These are phyloP conservation scores for Capsicum rhomboideum DNA, from an alignment of 257 asterid species.

Conservation along the genomic window DNA sequence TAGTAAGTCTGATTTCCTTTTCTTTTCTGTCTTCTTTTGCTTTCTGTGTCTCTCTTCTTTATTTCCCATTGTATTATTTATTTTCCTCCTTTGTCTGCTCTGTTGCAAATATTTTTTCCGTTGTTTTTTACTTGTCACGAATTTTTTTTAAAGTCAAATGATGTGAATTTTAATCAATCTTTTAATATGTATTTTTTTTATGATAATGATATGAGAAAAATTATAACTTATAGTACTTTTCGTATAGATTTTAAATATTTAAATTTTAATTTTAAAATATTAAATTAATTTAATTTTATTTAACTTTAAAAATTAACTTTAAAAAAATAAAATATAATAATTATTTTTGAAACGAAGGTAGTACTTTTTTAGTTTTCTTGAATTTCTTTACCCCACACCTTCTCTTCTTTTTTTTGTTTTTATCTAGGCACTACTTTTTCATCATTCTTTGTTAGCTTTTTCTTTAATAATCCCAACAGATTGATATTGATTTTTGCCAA, in stretches of 20 bases:
- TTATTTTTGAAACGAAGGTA: too few species aligned
- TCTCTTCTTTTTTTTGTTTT: slow-evolving; percentile 12
- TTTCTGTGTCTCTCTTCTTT: neutral
- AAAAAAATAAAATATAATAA: too few species aligned
- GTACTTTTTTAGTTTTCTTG: slow-evolving; percentile 21
- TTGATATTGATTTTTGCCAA: slow-evolving; percentile 15
- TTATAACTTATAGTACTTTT: too few species aligned
- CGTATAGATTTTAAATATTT: too few species aligned
- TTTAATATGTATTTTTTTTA: too few species aligned
- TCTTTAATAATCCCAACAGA: slow-evolving; percentile 37
- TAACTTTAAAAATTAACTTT: too few species aligned
- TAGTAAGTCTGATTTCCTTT: neutral
- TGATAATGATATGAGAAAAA: too few species aligned
- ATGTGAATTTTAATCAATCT: too few species aligned
- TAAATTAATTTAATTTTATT: too few species aligned
- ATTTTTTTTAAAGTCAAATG: too few species aligned
- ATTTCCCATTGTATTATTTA: neutral
- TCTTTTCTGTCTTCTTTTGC: neutral
- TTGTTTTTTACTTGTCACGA: slow-evolving; percentile 16
- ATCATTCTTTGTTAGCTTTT: slow-evolving; percentile 56
- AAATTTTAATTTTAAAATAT: too few species aligned
- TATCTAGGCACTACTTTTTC: slow-evolving; percentile 29
- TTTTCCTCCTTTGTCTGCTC: slow-evolving; percentile 1
- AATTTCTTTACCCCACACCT: slow-evolving; percentile 13
- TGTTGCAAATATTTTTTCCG: neutral